Percentiles rank a stretch among this genome's conserved stretches.
Conservation (phyloP, 2,329 filamentous ascomycete genomes). For the Plenodomus tracheiphilus region DNA sequence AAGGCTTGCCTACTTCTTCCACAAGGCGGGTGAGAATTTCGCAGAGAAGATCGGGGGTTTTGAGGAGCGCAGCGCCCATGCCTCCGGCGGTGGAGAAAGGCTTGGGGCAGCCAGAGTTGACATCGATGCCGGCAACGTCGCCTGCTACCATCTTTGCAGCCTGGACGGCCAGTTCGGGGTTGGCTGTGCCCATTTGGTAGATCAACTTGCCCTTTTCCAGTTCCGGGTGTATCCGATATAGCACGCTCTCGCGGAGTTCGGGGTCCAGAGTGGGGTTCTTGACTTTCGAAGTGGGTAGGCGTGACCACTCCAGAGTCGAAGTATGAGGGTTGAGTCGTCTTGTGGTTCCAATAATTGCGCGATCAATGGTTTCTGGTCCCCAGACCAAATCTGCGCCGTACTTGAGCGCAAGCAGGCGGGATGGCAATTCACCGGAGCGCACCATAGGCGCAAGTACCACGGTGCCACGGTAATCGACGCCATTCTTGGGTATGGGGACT, state of each 20-base stretch:
- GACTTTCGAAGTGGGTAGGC: constrained; percentile 71
- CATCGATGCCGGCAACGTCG: constrained; percentile 91
- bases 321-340: constrained; percentile 76
- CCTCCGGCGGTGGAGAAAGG: constrained; percentile 91
- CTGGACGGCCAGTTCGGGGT: constrained; percentile 78
- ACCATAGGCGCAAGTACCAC: constrained; percentile 97
- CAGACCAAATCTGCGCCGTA: constrained; percentile 97
- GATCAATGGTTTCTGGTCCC: constrained; percentile 95
- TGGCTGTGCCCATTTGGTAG: constrained; percentile 89
- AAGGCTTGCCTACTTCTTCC: constrained; percentile 72
- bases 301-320: constrained; percentile 81
- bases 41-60: constrained; percentile 80
- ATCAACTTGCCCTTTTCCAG: constrained; percentile 76
- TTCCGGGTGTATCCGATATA: constrained; percentile 81
- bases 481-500: constrained; percentile 82
- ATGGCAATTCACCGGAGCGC: constrained; percentile 92
- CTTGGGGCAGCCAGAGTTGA: constrained; percentile 98
- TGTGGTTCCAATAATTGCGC: constrained; percentile 84
- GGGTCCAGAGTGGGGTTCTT: constrained; percentile 61
- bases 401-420: constrained; percentile 82
- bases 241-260: constrained; percentile 63
- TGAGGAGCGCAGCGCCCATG: constrained; percentile 91
- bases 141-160: constrained; percentile 81
- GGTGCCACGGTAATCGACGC: constrained; percentile 92
- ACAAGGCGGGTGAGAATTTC: constrained; percentile 84